Conservation (phyloP, 163 green algal genomes). For the Chlamydomonas reinhardtii region DNA sequence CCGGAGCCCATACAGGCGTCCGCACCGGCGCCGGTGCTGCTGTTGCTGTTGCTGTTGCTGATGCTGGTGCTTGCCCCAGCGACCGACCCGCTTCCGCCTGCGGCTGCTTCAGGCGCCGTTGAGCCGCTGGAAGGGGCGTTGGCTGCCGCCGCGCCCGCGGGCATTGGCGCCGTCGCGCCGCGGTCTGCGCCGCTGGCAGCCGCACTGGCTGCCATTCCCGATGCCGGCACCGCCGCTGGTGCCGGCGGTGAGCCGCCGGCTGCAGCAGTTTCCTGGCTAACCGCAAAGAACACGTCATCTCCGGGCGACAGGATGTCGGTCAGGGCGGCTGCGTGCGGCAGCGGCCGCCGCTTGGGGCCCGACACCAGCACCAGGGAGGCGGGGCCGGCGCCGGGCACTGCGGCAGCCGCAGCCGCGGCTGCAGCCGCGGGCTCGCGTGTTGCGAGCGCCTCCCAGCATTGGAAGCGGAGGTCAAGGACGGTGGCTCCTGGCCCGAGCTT, state of each 20-base stretch:
- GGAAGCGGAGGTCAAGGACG: not conserved
- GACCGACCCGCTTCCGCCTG: no score
- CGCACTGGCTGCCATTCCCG: not conserved
- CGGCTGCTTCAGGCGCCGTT: no score
- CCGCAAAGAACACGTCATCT: slow-evolving; percentile 13
- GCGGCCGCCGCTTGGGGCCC: not conserved
- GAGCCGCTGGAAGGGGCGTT: not conserved
- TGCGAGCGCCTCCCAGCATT: not conserved
- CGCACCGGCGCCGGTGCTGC: no score
- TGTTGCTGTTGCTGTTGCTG: no score
- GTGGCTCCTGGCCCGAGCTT: not conserved
- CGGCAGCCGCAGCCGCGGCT: not conserved
- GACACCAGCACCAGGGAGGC: not conserved
- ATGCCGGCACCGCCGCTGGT: no score
- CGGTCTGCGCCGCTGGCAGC: no score
- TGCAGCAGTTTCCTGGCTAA: not conserved
- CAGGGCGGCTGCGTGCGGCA: not conserved
- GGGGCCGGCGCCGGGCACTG: not conserved
- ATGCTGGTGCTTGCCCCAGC: no score
- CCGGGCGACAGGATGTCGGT: not conserved
- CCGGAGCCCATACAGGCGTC: no score
- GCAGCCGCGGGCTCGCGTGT: not conserved
- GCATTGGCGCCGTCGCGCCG: not conserved
- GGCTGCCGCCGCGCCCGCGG: not conserved
- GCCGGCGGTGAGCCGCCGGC: no score